Conservation (phyloP, 1,284 basidiomycete species). For the Microbotryomycetes sp. region DNA sequence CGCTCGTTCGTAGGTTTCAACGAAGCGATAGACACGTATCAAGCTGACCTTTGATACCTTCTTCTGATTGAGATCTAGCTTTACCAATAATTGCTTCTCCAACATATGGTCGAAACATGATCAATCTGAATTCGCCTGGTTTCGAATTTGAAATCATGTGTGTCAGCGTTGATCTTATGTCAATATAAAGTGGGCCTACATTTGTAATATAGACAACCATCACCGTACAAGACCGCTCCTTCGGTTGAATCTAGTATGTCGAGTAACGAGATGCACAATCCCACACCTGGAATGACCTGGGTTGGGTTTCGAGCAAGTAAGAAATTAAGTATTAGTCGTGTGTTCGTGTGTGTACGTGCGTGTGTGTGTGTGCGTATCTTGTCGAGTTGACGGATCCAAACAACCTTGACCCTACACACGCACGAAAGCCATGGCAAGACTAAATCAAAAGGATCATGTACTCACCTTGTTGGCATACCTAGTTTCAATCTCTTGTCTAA, state of each 20-base stretch:
- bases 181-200: conserved; percentile 48
- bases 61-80: conserved; percentile 74
- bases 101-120: conserved; percentile 84
- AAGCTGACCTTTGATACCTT: conserved; percentile 65
- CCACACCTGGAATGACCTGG: conserved; percentile 79
- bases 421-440: too few relatives aligned
- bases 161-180: not conserved
- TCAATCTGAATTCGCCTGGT: conserved; percentile 77
- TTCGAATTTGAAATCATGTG: not conserved
- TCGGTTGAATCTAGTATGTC: conserved; percentile 80
- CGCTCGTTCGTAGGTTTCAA: not conserved
- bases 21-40: not conserved
- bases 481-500: conserved; percentile 74
- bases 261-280: conserved; percentile 81
- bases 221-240: conserved; percentile 88
- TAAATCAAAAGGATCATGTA: too few relatives aligned
- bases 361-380: not conserved
- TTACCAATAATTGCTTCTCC: conserved; percentile 85
- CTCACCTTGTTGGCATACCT: conserved; percentile 74
- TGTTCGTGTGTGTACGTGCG: not conserved
- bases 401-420: too few relatives aligned
- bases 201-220: conserved; percentile 91
- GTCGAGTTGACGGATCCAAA: too few relatives aligned
- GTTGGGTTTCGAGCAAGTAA: too few relatives aligned
- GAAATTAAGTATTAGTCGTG: not conserved